phyloP scores from a whole-genome alignment of 306 rosid genomes.

The Lotus japonicus region DNA sequence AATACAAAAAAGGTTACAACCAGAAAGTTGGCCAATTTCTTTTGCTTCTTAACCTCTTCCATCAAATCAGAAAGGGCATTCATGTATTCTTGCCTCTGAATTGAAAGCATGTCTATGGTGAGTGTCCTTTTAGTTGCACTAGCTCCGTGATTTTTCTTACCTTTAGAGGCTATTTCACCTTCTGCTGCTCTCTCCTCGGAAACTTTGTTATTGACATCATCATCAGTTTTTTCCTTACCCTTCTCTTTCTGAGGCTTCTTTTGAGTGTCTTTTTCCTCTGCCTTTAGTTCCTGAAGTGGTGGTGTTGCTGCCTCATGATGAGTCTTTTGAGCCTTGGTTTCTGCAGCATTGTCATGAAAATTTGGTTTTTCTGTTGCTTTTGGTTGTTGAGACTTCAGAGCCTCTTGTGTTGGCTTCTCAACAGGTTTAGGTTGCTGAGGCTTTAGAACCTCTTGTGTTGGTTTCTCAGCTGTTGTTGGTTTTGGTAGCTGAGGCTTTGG shows the following conservation, averaged over 20 bases:
- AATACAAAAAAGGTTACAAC: neutral
- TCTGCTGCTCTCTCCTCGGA: neutral
- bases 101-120: neutral
- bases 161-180: neutral
- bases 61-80: constrained; percentile 9
- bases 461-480: no score
- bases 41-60: constrained; percentile 17
- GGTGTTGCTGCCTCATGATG: neutral
- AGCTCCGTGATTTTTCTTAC: neutral
- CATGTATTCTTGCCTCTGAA: constrained; percentile 7
- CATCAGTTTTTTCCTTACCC: neutral
- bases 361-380: neutral
- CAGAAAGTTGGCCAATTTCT: neutral
- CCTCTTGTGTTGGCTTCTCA: no score
- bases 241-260: neutral
- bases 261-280: neutral
- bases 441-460: no score
- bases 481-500: neutral
- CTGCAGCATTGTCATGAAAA: neutral
- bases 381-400: neutral
- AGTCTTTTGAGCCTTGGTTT: neutral
- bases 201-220: neutral
- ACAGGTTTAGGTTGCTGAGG: neutral
- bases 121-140: neutral
- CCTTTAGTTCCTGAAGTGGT: neutral